Percentiles rank a stretch among this genome's conserved stretches.
These are phyloP conservation scores for Fusarium dlaminii DNA, from an alignment of 2,329 filamentous ascomycete genomes.

Conservation along the genomic window DNA sequence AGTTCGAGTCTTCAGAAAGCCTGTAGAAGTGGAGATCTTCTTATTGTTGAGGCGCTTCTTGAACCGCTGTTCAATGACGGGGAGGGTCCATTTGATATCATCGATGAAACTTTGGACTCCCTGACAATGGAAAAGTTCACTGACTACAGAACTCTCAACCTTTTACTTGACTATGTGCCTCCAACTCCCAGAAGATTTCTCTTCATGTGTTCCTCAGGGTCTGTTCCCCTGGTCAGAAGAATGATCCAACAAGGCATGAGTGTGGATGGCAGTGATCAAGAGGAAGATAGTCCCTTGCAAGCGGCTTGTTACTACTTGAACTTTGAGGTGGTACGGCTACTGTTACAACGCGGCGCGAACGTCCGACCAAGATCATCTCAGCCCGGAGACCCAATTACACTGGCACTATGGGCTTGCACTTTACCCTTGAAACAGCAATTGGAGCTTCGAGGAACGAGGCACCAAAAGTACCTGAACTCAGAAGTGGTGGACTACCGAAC, in stretches of 20 bases:
- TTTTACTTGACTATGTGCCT: neutral
- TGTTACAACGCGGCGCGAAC: neutral
- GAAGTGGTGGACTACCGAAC: neutral
- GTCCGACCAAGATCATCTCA: neutral
- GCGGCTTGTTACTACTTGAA: neutral
- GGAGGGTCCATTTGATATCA: neutral
- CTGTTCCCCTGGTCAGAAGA: neutral
- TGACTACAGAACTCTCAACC: neutral
- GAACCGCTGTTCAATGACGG: neutral
- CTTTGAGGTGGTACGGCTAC: neutral
- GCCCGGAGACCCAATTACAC: neutral
- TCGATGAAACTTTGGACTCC: neutral
- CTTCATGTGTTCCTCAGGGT: neutral
- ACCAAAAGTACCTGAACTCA: neutral
- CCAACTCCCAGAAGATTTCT: neutral
- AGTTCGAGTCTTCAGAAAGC: neutral
- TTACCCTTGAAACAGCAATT: neutral
- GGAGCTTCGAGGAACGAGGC: neutral
- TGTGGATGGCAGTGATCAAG: neutral
- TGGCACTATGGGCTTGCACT: neutral
- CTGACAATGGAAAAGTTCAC: neutral
- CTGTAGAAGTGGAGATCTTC: neutral
- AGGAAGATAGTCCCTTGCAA: neutral
- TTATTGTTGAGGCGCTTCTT: neutral
- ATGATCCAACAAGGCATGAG: conserved; percentile 1